phyloP scores from a whole-genome alignment of 257 asterid genomes.

The Solanum dulcamara region DNA sequence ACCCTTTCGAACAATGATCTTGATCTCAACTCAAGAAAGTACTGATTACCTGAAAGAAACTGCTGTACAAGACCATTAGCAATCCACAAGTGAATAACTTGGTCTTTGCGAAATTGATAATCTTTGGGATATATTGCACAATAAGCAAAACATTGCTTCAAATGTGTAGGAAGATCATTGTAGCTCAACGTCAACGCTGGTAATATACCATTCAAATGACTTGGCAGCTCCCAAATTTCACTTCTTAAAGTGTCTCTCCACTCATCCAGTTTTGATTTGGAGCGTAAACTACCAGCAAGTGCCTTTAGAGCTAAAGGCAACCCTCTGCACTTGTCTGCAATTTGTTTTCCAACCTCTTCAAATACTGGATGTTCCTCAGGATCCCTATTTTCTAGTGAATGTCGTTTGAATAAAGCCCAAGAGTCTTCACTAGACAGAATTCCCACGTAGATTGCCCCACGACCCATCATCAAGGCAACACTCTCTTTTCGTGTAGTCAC shows the following conservation, averaged over 20 bases:
- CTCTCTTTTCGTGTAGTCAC: conserved; percentile 42
- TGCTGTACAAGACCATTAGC: background rate
- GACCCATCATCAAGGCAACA: conserved; percentile 27
- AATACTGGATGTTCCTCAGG: background rate
- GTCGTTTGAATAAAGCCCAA: background rate
- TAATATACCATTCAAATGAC: background rate
- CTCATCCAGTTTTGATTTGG: background rate
- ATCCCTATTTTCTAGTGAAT: background rate
- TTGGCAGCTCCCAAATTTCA: background rate
- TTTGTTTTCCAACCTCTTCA: no score
- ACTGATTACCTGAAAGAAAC: background rate
- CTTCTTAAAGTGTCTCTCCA: background rate
- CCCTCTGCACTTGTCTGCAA: background rate
- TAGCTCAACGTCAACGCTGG: background rate
- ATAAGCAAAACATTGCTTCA: background rate
- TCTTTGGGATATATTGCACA: conserved; percentile 9
- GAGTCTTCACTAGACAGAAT: background rate
- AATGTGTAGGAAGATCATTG: background rate
- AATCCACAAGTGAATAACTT: background rate
- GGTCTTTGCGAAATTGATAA: background rate
- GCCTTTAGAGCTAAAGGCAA: background rate
- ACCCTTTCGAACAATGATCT: background rate
- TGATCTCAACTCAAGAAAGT: background rate
- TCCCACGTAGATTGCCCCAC: background rate
- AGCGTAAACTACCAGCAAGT: background rate